Evolutionary conservation across 176 grass and related monocot genomes (phyloP).

Genomic region (Eleusine indica): DNA sequence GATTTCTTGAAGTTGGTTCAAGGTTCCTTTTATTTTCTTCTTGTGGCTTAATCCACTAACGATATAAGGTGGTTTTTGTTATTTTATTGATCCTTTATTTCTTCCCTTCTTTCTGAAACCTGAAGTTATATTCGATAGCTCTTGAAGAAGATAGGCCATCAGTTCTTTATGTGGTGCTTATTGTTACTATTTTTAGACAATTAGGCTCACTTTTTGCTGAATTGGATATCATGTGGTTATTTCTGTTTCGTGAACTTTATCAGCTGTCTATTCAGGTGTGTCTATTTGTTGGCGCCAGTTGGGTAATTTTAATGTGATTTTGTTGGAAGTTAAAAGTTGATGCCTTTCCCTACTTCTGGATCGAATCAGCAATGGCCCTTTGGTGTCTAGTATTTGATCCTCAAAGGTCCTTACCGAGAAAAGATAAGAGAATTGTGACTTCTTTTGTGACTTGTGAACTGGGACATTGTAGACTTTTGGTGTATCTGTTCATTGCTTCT

Average conservation of each 20-base stretch:
- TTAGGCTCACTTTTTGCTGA: neutral
- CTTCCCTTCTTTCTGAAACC: neutral
- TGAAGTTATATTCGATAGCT: neutral
- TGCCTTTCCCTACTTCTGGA: neutral
- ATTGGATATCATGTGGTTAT: constrained; percentile 1
- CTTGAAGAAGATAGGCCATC: neutral
- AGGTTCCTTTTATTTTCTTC: neutral
- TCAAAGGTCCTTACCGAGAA: neutral
- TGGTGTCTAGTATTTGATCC: constrained; percentile 18
- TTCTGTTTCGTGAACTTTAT: neutral
- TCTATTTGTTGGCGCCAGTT: neutral
- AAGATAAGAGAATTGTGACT: neutral
- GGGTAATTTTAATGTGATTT: neutral
- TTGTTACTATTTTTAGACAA: neutral
- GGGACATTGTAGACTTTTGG: neutral
- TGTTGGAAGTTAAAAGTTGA: neutral
- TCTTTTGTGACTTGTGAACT: neutral
- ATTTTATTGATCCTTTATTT: neutral
- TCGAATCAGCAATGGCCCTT: neutral
- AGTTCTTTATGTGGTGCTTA: neutral
- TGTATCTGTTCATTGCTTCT: neutral
- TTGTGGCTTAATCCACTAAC: neutral
- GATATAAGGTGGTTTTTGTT: neutral
- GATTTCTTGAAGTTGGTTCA: neutral
- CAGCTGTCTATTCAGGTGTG: neutral